A percentile compares a stretch with the other conserved stretches of the same genome.
Evolutionary conservation across 1,139 yeast species (phyloP).

Genomic region (Candida glucosophila): DNA sequence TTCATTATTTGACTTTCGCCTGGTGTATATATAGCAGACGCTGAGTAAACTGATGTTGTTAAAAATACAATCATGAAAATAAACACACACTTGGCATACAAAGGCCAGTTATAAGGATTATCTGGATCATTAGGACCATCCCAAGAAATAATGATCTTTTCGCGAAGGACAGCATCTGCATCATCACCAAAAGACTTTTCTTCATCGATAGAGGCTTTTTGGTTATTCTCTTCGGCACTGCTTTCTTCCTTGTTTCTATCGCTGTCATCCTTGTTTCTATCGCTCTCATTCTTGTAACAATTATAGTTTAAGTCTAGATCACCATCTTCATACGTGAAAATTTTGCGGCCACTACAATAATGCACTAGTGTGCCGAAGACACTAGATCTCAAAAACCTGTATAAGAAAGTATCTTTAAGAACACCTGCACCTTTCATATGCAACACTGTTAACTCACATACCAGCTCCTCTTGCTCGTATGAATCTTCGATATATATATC

Average conservation of each 20-base stretch:
- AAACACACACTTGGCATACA: slow-evolving; percentile 10
- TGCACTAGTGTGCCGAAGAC: slow-evolving; percentile 21
- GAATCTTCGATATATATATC: no score
- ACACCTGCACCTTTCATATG: no score
- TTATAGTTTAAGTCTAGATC: no score
- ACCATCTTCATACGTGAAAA: slow-evolving; percentile 19
- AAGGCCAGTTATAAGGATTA: slow-evolving; percentile 23
- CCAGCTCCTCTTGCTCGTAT: no score
- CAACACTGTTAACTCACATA: no score
- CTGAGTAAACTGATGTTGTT: slow-evolving; percentile 18
- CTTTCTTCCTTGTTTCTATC: no score
- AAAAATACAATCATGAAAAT: slow-evolving; percentile 14
- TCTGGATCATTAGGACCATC: slow-evolving; percentile 23
- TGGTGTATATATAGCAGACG: slow-evolving; percentile 22
- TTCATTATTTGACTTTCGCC: slow-evolving; percentile 25
- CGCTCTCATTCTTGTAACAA: no score
- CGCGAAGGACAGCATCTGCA: neutral
- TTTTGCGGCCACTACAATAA: slow-evolving; percentile 17
- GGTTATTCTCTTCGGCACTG: neutral
- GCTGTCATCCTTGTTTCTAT: no score
- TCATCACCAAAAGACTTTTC: no score
- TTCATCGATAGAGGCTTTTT: neutral
- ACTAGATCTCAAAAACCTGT: slow-evolving; percentile 19
- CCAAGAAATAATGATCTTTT: slow-evolving; percentile 13
- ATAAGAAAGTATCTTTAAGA: no score